These are phyloP conservation scores for Amyloporia xantha DNA, from an alignment of 768 basidiomycete species.

Conservation along the genomic window DNA sequence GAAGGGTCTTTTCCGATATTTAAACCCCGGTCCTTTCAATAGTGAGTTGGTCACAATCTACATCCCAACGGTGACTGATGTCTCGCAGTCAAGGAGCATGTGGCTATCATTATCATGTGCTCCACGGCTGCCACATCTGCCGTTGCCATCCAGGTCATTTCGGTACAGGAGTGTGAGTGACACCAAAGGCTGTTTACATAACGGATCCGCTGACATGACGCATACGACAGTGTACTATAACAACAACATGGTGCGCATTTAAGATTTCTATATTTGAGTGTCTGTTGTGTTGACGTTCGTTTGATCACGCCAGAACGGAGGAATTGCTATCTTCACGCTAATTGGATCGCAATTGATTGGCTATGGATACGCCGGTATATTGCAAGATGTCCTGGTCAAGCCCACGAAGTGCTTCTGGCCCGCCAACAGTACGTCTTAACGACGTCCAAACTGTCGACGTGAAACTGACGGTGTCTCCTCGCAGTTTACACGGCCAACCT, in stretches of 20 bases:
- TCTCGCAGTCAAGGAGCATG: slow-evolving; percentile 29
- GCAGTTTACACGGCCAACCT: slow-evolving; percentile 22
- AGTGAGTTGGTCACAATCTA: slow-evolving; percentile 16
- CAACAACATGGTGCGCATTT: slow-evolving; percentile 23
- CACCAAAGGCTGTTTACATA: too few relatives aligned
- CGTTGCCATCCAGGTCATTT: slow-evolving; percentile 27
- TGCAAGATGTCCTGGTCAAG: slow-evolving; percentile 44
- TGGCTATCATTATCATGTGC: slow-evolving; percentile 31
- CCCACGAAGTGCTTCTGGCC: slow-evolving; percentile 35
- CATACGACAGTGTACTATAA: slow-evolving; percentile 30
- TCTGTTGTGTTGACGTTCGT: background rate
- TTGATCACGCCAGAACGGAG: slow-evolving; percentile 9
- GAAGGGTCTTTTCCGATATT: slow-evolving; percentile 23
- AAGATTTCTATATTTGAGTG: background rate
- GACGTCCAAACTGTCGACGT: too few relatives aligned
- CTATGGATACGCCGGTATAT: slow-evolving; percentile 28
- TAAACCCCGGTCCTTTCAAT: slow-evolving; percentile 35
- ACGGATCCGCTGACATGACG: too few relatives aligned
- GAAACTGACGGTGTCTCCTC: too few relatives aligned
- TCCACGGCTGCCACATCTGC: slow-evolving; percentile 27
- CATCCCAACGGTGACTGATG: background rate
- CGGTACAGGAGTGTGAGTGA: slow-evolving; percentile 25
- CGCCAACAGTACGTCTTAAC: slow-evolving; percentile 20
- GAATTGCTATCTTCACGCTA: slow-evolving; percentile 28
- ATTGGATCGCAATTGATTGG: slow-evolving; percentile 29